A percentile compares a stretch with the other conserved stretches of the same genome.
Conservation (phyloP, 805 yeast species). For the Blastobotrys parvus region DNA sequence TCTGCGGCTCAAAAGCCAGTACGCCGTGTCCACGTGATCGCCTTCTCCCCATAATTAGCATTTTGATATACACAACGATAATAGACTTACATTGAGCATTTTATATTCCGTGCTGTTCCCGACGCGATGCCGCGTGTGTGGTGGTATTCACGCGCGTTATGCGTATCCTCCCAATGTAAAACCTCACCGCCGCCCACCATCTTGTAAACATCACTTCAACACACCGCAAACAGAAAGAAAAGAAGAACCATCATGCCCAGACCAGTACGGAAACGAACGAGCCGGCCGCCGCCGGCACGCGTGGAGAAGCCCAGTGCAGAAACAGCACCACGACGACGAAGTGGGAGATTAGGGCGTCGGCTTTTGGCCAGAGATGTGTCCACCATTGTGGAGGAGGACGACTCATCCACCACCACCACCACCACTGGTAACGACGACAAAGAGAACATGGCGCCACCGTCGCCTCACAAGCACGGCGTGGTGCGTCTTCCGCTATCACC, state of each 20-base stretch:
- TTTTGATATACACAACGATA: too few relatives aligned
- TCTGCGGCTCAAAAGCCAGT: slow-evolving; percentile 41
- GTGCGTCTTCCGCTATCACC: too few relatives aligned
- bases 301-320: neutral
- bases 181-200: neutral
- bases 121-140: neutral
- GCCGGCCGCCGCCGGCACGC: neutral
- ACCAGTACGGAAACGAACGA: neutral
- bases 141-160: neutral
- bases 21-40: too few relatives aligned
- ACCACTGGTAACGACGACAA: neutral
- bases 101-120: neutral
- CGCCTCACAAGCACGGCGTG: neutral
- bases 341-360: neutral
- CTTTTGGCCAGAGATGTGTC: slow-evolving; percentile 2
- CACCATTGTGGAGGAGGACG: slow-evolving; percentile 4
- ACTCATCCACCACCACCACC: neutral
- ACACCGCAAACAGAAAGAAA: neutral
- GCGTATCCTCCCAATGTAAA: neutral
- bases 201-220: too few relatives aligned
- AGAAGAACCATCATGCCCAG: neutral
- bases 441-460: neutral
- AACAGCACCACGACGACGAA: neutral
- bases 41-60: too few relatives aligned
- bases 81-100: too few relatives aligned